Conservation (phyloP, 768 basidiomycete species). For the Calocybe indica region DNA sequence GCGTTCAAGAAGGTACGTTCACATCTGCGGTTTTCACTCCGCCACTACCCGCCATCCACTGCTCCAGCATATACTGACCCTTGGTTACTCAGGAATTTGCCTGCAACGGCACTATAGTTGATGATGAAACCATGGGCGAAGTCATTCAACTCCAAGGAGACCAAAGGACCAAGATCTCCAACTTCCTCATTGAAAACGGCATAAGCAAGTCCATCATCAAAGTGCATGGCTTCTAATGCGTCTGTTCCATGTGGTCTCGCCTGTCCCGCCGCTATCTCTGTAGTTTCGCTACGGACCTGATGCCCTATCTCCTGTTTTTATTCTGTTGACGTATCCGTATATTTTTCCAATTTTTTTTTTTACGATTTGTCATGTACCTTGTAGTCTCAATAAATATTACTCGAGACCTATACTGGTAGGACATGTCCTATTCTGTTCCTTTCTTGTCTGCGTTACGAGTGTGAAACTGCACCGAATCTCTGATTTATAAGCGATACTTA, state of each 20-base stretch:
- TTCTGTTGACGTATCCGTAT: no score
- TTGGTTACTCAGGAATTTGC: conserved; percentile 73
- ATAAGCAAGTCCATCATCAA: conserved; percentile 76
- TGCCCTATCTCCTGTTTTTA: conserved; percentile 1
- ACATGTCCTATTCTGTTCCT: background rate
- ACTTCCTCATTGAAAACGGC: conserved; percentile 82
- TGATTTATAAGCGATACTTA: conserved; percentile 1
- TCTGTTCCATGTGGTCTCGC: no score
- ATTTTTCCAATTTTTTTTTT: conserved; percentile 4
- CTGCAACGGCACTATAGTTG: conserved; percentile 95
- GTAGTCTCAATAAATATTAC: conserved; percentile 10
- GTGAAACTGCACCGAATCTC: background rate
- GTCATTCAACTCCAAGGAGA: conserved; percentile 99
- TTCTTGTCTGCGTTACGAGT: background rate
- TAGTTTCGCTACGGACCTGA: conserved; percentile 1
- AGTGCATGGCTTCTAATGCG: conserved; percentile 76
- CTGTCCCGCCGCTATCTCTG: no score
- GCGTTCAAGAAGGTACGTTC: conserved; percentile 90
- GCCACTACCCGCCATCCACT: background rate
- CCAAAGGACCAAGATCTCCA: conserved; percentile 86
- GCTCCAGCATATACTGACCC: conserved; percentile 5
- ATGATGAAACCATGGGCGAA: conserved; percentile 92
- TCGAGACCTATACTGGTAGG: background rate
- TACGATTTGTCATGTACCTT: conserved; percentile 4
- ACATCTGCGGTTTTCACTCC: conserved; percentile 5